phyloP scores from a whole-genome alignment of 768 basidiomycete species.

The Paxillus involutus region DNA sequence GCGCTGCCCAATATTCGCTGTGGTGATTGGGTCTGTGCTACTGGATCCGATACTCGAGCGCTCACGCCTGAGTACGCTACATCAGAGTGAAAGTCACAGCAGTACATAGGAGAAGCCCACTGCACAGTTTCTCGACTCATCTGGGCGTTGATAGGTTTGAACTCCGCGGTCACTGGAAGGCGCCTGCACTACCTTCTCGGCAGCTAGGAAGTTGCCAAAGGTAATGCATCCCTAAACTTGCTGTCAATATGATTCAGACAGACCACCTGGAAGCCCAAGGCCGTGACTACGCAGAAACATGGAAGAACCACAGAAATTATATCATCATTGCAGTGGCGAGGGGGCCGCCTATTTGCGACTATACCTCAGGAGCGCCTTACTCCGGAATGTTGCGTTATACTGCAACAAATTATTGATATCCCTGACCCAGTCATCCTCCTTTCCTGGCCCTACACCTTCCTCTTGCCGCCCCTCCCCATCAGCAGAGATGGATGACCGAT shows the following conservation, averaged over 20 bases:
- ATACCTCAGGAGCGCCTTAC: slow-evolving; percentile 80
- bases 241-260: not conserved
- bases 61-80: too few relatives aligned
- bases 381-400: slow-evolving; percentile 92
- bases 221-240: not conserved
- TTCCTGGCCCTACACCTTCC: slow-evolving; percentile 74
- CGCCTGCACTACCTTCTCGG: not conserved
- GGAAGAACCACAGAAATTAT: not conserved
- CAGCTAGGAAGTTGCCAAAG: not conserved
- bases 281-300: not conserved
- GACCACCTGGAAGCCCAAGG: too few relatives aligned
- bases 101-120: too few relatives aligned
- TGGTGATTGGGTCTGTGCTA: too few relatives aligned
- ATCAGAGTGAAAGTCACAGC: too few relatives aligned
- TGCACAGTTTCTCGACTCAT: too few relatives aligned
- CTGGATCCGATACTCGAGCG: too few relatives aligned
- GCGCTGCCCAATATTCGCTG: too few relatives aligned
- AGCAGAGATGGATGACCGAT: slow-evolving; percentile 74
- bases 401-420: slow-evolving; percentile 94
- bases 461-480: slow-evolving; percentile 40
- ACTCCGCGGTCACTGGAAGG: too few relatives aligned
- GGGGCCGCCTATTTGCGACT: slow-evolving; percentile 42
- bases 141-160: too few relatives aligned
- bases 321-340: slow-evolving; percentile 3
- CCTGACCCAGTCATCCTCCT: slow-evolving; percentile 94